Evolutionary conservation across 805 yeast species (phyloP).

Genomic region (Cyberlindnera meyerae): DNA sequence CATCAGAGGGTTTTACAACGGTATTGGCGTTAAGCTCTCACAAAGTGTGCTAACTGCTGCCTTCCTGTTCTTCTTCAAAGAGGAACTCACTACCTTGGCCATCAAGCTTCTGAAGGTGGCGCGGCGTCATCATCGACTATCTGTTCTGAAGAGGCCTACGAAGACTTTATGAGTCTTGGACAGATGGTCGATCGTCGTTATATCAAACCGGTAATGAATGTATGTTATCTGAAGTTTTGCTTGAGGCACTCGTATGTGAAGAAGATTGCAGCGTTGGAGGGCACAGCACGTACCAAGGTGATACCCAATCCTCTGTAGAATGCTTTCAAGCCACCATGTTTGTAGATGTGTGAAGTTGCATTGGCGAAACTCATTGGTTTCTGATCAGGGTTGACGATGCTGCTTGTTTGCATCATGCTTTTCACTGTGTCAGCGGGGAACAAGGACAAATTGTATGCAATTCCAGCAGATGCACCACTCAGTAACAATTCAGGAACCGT

Average conservation of each 20-base stretch:
- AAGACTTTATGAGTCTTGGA: no score
- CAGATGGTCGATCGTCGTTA: no score
- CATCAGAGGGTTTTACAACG: constrained; percentile 70
- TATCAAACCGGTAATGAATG: no score
- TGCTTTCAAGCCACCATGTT: constrained; percentile 58
- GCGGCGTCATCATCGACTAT: constrained; percentile 5
- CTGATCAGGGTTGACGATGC: constrained; percentile 29
- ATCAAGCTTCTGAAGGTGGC: constrained; percentile 46
- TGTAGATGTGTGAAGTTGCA: constrained; percentile 38
- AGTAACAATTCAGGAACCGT: constrained; percentile 51
- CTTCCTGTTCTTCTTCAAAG: constrained; percentile 84
- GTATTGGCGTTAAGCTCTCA: constrained; percentile 69
- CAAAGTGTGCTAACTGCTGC: constrained; percentile 90
- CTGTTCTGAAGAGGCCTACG: no score
- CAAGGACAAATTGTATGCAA: constrained; percentile 70
- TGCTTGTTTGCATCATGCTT: constrained; percentile 72
- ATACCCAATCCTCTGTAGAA: constrained; percentile 84
- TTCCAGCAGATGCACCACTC: constrained; percentile 87
- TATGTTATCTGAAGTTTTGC: constrained; percentile 20
- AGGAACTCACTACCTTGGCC: constrained; percentile 65
- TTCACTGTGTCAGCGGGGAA: constrained; percentile 92
- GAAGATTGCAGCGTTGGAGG: constrained; percentile 87
- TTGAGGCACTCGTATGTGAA: constrained; percentile 67
- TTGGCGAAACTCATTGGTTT: constrained; percentile 28
- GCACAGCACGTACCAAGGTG: constrained; percentile 75